Conservation (phyloP, 2,329 filamentous ascomycete genomes). For the Neonectria coccinea region DNA sequence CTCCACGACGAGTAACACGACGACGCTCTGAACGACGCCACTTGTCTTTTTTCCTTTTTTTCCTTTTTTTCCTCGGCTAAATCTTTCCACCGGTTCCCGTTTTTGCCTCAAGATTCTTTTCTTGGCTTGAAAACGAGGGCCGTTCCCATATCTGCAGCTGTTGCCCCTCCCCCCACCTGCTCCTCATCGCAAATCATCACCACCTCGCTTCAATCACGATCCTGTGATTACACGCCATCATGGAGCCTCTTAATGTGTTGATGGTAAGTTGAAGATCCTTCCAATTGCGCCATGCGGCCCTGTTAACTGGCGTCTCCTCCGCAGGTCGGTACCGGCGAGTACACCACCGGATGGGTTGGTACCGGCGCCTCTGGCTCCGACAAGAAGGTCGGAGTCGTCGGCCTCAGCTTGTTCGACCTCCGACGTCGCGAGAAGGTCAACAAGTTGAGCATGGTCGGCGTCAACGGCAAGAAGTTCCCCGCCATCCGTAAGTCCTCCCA, state of each 20-base stretch:
- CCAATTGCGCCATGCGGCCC: neutral
- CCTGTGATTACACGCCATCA: constrained; percentile 45
- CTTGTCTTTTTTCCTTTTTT: constrained; percentile 15
- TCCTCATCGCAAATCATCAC: constrained; percentile 21
- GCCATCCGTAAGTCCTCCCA: constrained; percentile 78
- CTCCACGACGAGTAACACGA: neutral
- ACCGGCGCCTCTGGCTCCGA: constrained; percentile 86
- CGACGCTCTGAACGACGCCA: constrained; percentile 2
- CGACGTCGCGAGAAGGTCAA: constrained; percentile 89
- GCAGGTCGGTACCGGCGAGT: constrained; percentile 91
- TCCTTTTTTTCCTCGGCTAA: constrained; percentile 3
- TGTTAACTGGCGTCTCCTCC: constrained; percentile 25
- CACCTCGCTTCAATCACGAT: constrained; percentile 8
- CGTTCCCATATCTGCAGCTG: constrained; percentile 29
- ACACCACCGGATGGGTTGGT: constrained; percentile 94
- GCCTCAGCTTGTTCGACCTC: constrained; percentile 88
- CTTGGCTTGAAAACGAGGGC: neutral
- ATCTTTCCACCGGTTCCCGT: constrained; percentile 10
- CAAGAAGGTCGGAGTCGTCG: constrained; percentile 96
- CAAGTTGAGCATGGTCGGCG: constrained; percentile 88
- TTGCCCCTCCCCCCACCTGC: constrained; percentile 35
- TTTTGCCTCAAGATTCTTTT: neutral
- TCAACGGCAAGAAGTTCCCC: constrained; percentile 89
- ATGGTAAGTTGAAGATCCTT: constrained; percentile 64
- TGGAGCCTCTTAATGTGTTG: constrained; percentile 74